Conservation (phyloP, 257 asterid species). For the Fraxinus cuspidata region DNA sequence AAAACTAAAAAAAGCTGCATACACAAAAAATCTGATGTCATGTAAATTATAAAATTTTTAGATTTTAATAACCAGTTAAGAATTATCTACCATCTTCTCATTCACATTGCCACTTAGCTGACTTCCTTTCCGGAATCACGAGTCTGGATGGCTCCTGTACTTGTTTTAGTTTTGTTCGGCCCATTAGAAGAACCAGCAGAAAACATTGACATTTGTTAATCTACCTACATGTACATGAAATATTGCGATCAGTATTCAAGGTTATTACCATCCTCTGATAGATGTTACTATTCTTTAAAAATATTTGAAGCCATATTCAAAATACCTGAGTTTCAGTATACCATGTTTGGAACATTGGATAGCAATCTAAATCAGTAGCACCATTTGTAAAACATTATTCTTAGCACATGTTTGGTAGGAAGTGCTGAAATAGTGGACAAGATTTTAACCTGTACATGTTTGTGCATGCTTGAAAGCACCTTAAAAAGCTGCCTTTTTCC, state of each 20-base stretch:
- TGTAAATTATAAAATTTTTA: neutral
- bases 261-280: neutral
- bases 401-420: no score
- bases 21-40: neutral
- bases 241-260: neutral
- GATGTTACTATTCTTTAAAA: neutral
- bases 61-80: neutral
- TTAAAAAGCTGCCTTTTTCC: neutral
- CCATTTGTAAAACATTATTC: neutral
- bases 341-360: neutral
- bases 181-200: neutral
- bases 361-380: neutral
- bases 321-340: neutral
- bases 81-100: neutral
- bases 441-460: neutral
- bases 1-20: neutral
- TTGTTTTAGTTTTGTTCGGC: neutral
- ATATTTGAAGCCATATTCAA: neutral
- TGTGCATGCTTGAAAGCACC: neutral
- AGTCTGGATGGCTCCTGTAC: neutral
- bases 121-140: neutral
- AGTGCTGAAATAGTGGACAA: neutral
- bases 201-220: neutral
- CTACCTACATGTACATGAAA: neutral
- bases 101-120: neutral